Evolutionary conservation across 331 rosid species (phyloP).

Genomic region (Telfairia occidentalis): DNA sequence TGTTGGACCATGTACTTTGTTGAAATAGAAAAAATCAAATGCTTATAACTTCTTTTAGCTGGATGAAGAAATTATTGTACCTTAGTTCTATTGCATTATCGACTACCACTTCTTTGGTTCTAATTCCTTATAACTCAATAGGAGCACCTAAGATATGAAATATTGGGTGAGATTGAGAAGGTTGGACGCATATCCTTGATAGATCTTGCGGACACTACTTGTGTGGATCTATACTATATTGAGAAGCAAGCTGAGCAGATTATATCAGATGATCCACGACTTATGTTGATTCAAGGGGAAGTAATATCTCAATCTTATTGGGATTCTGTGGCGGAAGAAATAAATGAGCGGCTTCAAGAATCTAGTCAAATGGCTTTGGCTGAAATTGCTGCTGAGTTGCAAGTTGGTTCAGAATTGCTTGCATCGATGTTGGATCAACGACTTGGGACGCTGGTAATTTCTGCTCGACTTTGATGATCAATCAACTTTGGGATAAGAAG

Average conservation of each 20-base stretch:
- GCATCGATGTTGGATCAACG: constrained; percentile 74
- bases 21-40: not conserved
- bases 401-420: constrained; percentile 73
- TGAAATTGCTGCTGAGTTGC: constrained; percentile 70
- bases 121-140: constrained; percentile 2
- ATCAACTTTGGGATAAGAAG: constrained; percentile 11
- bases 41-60: not conserved
- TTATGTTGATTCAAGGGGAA: constrained; percentile 85
- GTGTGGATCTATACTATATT: constrained; percentile 34
- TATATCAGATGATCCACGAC: constrained; percentile 37
- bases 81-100: not conserved
- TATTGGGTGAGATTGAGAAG: constrained; percentile 31
- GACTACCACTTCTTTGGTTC: not conserved
- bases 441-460: constrained; percentile 63
- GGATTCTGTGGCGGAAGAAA: constrained; percentile 81
- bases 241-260: constrained; percentile 48
- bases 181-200: constrained; percentile 41
- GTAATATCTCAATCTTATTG: constrained; percentile 70
- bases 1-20: not conserved
- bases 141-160: constrained; percentile 49
- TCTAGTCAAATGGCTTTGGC: constrained; percentile 86
- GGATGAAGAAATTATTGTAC: not conserved
- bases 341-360: constrained; percentile 92
- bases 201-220: constrained; percentile 36
- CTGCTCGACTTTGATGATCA: not conserved